Evolutionary conservation across 768 basidiomycete genomes (phyloP).

Genomic region (Phylloporus sp.): DNA sequence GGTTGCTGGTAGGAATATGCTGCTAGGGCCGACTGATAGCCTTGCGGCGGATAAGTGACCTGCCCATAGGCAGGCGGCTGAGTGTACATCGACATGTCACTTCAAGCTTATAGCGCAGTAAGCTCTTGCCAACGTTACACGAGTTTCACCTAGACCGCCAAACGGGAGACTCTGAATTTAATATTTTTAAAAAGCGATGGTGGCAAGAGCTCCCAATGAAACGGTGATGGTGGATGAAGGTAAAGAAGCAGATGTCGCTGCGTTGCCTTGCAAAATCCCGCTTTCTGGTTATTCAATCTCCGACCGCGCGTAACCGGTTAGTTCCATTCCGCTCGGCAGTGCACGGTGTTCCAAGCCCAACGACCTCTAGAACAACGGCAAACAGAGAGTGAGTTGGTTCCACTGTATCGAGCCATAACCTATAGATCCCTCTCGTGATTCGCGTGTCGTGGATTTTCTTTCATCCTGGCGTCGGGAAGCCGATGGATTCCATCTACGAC

Average conservation of each 20-base stretch:
- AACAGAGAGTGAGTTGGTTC: slow-evolving; percentile 26
- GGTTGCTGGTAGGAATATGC: slow-evolving; percentile 46
- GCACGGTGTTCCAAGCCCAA: slow-evolving; percentile 8
- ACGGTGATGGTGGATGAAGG: slow-evolving; percentile 45
- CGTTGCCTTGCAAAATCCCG: slow-evolving; percentile 23
- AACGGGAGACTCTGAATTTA: slow-evolving; percentile 36
- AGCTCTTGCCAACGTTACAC: slow-evolving; percentile 30
- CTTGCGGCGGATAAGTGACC: slow-evolving; percentile 45
- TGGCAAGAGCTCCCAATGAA: slow-evolving; percentile 33
- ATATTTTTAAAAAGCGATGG: slow-evolving; percentile 45
- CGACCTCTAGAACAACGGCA: slow-evolving; percentile 24
- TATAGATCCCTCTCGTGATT: neutral
- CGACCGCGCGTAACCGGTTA: slow-evolving; percentile 29
- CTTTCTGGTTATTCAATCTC: slow-evolving; percentile 31
- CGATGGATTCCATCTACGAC: slow-evolving; percentile 37
- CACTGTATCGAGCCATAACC: neutral
- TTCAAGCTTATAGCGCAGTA: slow-evolving; percentile 35
- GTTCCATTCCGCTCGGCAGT: slow-evolving; percentile 5
- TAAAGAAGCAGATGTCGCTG: slow-evolving; percentile 32
- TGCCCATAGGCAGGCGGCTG: slow-evolving; percentile 56
- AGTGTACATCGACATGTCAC: slow-evolving; percentile 60
- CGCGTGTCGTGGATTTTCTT: neutral
- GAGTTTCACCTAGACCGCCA: slow-evolving; percentile 30
- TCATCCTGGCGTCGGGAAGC: neutral
- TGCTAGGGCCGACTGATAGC: slow-evolving; percentile 41